Evolutionary conservation across 2,329 filamentous ascomycete genomes (phyloP).

Genomic region (Ilyonectria robusta): DNA sequence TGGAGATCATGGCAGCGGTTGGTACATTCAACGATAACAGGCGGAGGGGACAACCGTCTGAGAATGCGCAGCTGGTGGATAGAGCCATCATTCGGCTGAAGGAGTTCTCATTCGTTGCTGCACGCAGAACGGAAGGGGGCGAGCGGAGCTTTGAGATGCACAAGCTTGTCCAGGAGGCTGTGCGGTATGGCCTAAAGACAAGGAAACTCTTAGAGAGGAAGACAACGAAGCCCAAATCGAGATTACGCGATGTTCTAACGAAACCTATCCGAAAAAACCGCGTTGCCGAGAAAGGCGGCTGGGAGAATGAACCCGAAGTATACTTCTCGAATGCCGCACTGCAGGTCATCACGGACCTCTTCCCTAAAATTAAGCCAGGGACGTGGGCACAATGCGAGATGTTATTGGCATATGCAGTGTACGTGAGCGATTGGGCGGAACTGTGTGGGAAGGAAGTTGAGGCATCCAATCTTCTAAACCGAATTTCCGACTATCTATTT

Average conservation of each 20-base stretch:
- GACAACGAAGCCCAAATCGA: too few relatives aligned
- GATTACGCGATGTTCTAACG: too few relatives aligned
- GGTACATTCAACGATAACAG: not conserved
- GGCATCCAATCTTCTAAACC: slow-evolving; percentile 29
- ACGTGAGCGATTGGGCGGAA: slow-evolving; percentile 44
- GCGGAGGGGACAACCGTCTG: not conserved
- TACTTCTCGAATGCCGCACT: slow-evolving; percentile 45
- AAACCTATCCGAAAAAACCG: too few relatives aligned
- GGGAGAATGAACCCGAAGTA: slow-evolving; percentile 10
- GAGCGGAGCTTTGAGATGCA: slow-evolving; percentile 49
- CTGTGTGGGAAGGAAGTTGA: slow-evolving; percentile 33
- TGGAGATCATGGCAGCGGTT: slow-evolving; percentile 43
- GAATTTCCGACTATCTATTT: slow-evolving; percentile 41
- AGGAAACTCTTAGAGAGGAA: not conserved
- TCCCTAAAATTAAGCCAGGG: slow-evolving; percentile 35
- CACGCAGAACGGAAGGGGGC: slow-evolving; percentile 11
- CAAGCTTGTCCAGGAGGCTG: slow-evolving; percentile 50
- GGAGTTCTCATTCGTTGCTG: slow-evolving; percentile 53
- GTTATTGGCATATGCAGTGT: slow-evolving; percentile 49
- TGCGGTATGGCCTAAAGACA: slow-evolving; percentile 35
- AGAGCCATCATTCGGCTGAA: slow-evolving; percentile 46
- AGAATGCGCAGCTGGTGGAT: slow-evolving; percentile 17
- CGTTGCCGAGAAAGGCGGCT: not conserved
- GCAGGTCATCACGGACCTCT: slow-evolving; percentile 35
- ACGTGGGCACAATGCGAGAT: slow-evolving; percentile 44